phyloP scores from a whole-genome alignment of 768 basidiomycete species.

The Paxillus ammoniavirescens region DNA sequence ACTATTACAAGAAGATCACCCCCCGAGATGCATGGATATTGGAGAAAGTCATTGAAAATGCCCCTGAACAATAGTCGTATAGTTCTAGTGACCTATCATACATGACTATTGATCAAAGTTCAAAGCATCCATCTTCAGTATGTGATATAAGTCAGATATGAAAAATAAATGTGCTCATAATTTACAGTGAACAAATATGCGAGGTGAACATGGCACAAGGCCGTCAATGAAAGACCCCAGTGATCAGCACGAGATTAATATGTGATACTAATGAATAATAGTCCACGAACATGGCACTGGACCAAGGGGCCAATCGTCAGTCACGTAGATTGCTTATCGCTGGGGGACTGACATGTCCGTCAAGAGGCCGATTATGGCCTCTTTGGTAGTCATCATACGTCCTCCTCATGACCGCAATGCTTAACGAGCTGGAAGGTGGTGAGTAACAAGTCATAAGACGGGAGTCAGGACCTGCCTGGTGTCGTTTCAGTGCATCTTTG shows the following conservation, averaged over 20 bases:
- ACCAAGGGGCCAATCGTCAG: constrained; percentile 17
- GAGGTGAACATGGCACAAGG: constrained; percentile 21
- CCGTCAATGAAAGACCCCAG: constrained; percentile 11
- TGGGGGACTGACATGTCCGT: constrained; percentile 14
- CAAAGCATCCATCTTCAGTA: constrained; percentile 7
- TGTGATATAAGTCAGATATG: constrained; percentile 11
- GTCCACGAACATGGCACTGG: constrained; percentile 16
- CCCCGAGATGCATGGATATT: constrained; percentile 88
- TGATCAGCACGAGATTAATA: constrained; percentile 23
- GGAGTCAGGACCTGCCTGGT: constrained; percentile 55
- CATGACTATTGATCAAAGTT: constrained; percentile 10
- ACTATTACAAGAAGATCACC: constrained; percentile 88
- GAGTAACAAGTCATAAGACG: constrained; percentile 8
- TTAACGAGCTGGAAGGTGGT: constrained; percentile 60
- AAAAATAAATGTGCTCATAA: constrained; percentile 25
- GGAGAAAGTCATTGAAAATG: constrained; percentile 51
- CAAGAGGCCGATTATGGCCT: constrained; percentile 15
- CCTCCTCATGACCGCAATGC: constrained; percentile 72
- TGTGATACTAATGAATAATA: constrained; percentile 22
- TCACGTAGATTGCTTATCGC: constrained; percentile 11
- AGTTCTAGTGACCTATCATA: constrained; percentile 24
- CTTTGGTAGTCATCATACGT: constrained; percentile 21
- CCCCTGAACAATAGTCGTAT: constrained; percentile 23
- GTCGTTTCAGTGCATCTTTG: constrained; percentile 83
- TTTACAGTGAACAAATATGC: constrained; percentile 24